Evolutionary conservation across 768 basidiomycete species (phyloP).

Genomic region (Thelephora aurantiotincta): DNA sequence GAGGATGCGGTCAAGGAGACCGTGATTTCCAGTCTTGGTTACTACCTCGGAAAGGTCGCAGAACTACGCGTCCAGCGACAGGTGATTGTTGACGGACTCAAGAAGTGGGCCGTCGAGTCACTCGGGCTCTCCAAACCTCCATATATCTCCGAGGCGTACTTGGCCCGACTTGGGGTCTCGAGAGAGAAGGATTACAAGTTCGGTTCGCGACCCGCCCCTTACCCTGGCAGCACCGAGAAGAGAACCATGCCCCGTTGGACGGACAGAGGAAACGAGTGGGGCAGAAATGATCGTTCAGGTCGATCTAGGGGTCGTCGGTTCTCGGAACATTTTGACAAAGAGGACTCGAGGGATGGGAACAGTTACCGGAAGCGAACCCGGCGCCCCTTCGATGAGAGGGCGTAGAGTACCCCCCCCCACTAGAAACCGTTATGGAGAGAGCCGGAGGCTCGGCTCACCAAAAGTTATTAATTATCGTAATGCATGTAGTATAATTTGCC

Average conservation of each 20-base stretch:
- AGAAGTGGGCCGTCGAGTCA: slow-evolving; percentile 45
- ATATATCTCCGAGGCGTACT: slow-evolving; percentile 32
- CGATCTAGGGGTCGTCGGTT: background rate
- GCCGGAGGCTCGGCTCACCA: too few relatives aligned
- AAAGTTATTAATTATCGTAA: too few relatives aligned
- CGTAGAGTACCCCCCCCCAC: too few relatives aligned
- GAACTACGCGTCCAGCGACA: slow-evolving; percentile 31
- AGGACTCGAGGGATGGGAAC: too few relatives aligned
- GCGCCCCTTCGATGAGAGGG: too few relatives aligned
- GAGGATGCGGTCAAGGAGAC: slow-evolving; percentile 40
- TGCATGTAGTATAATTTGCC: too few relatives aligned
- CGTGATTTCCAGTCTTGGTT: slow-evolving; percentile 57
- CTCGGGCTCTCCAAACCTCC: slow-evolving; percentile 39
- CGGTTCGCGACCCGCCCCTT: too few relatives aligned
- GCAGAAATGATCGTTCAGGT: background rate
- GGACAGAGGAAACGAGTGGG: background rate
- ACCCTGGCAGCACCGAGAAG: background rate
- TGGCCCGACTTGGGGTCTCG: slow-evolving; percentile 24
- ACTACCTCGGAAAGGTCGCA: slow-evolving; percentile 40
- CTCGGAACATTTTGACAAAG: too few relatives aligned
- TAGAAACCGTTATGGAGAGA: too few relatives aligned
- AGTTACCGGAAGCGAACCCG: too few relatives aligned
- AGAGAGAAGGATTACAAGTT: background rate
- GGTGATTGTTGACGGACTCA: slow-evolving; percentile 39
- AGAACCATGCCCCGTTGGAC: background rate